Base-by-base conservation (phyloP, 805 yeast genomes). In the Hanseniaspora meyeri region DNA sequence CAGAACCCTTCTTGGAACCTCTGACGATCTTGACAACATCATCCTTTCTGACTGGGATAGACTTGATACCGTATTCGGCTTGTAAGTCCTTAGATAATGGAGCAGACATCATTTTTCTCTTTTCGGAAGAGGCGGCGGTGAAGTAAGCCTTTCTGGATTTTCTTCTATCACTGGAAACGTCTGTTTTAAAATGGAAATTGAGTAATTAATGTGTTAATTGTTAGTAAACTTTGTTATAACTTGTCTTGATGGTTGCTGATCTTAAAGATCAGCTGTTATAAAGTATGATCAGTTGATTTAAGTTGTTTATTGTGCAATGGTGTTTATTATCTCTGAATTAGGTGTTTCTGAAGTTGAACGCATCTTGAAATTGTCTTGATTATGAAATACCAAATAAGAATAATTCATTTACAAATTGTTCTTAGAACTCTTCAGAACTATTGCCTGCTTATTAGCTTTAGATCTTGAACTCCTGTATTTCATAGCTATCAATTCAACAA, bases 141-240 rank as follows among this genome's bases (percentile, higher is more conserved):
- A 93, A 93, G 85, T 93, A 87, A 77, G 97, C 97, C 87, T 93
- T 93, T 87, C 98, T 90, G 77, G 97, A 82, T 85, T 93, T 93
- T 77, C 95, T 86, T 83, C 98, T 93, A 74, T 96, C 90, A 76
- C 95, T 84, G 72, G 98, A 89, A 77, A 93, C 97, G 96, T 93
- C 96, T 86, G 63, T 52, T 48, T 43, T 52, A 42, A 45, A 57
- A 29, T 49, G 20, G 16, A 11, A n/a, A n/a, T 12, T 38, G 17
- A 17, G n/a, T 38, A n/a, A n/a, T 31, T n/a, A 43, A 9, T 43
- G 20, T 27, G 17, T 14, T 45, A 49, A 34, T 50, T 50, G 54
- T 50, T 50, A 50, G 54, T 50, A 50, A 50, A 42, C 11, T 24
- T 36, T 10, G 37, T 45, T 9, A 17, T 38, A 24, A 24, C 5